Evolutionary conservation across 177 flowering plant species (phyloP), one percentile per base, ranked within the genome.

Genomic region (Vitis hybrid): DNA sequence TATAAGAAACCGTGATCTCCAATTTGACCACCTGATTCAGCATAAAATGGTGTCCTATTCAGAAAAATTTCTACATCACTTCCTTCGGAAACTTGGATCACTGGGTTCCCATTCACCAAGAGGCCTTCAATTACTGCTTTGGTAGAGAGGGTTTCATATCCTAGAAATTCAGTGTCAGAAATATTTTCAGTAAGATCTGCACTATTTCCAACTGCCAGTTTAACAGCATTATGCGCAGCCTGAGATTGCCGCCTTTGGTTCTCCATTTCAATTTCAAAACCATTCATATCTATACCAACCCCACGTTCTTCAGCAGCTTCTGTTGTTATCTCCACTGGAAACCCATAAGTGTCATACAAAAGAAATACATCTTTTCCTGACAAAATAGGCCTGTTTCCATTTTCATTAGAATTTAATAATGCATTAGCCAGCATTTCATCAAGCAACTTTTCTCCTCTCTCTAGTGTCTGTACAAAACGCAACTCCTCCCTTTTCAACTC

Each of bases 21-120:
- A 64, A 94, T 86, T 80, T 92, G 98, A 70, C 99, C 98, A 72
- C 99, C 99, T 18, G 97, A 91, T 83, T 95, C 97, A 68, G 98
- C 99, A 88, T 92, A 92, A 74, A 95, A 92, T 12, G 98, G 97
- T 60, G 99, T 92, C 72, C 82, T 82, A 64, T 91, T 78, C 49
- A 91, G 87, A 71, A 94, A 72, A 73, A 95, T 77, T 73, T 92
- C 99, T 15, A 95, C 92, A 64, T 90, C 91, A 77, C 74, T 87
- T 79, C 99, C 99, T 81, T 91, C 81, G 30, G 88, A 75, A 77
- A 82, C 96, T 73, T 83, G 81, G 56, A 72, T 64, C 13, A 83
- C 92, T 10, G 93, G 84, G 34, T 79, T 86, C 52, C 97, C 95
- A 75, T 88, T 85, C 32, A 90, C 87, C 70, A 91, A 15, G 18